Evolutionary conservation across 1,284 basidiomycete genomes (phyloP), one percentile per base, ranked within the genome.

Genomic region (Ceratobasidium sp.): DNA sequence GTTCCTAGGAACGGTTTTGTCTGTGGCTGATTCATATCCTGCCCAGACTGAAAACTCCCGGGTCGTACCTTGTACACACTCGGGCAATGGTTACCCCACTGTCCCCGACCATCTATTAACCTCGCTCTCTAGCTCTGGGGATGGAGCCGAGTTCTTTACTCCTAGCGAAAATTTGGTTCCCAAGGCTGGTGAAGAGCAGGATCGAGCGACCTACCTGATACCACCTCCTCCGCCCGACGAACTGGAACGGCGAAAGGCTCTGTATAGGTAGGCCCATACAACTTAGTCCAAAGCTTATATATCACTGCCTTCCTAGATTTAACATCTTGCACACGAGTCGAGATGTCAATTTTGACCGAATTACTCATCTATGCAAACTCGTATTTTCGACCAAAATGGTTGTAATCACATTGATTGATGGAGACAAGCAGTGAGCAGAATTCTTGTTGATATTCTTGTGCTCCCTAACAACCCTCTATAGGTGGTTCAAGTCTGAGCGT

Each of bases 341-440:
- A 18, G 94, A 98, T 78, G 83, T 87, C 75, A 96, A 96, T 79
- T 97, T 98, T 79, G 95, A 97, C 80, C 87, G 95, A 23, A 96
- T 98, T 75, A 90, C 86, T 76, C 93, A 86, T 83, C 85, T 98
- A 60, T 92, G 92, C 67, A 96, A 96, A 82, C 83, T 98, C 36
- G 95, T 98, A 14, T 97, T 98, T 82, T 92, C 88, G 78, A 92
- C 94, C 0, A 93, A 92, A 78, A 88, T 92, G 28, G 95, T 96
- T 4, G 80, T 89, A 21, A 91, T 98, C 49, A 88, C 90, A 4
- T 82, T 97, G 49, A 85, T 96, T 14, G 95, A 96, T 79, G 87
- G 87, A 38, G 88, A 89, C 64, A 88, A 91, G 73, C 91, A 94
- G 87, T 92, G 79, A 81, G 86, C 21, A 6, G 58, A 14, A 3